Conservation (phyloP, 1,284 basidiomycete species). For the Trichosporon sp. region DNA sequence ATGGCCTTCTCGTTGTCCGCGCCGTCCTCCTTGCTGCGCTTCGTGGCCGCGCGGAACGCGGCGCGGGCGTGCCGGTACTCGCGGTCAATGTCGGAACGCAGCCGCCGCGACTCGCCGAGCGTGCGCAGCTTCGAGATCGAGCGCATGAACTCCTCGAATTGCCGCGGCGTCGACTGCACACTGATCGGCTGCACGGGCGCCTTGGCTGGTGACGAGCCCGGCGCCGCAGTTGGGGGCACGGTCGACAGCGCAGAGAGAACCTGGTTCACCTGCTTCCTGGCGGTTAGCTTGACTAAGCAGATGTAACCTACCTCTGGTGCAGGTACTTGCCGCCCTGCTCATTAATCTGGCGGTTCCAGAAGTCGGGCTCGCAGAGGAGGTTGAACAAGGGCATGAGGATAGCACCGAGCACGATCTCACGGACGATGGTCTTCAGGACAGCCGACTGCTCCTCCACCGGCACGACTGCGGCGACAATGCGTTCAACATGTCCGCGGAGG, state of each 20-base stretch:
- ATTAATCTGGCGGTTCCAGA: conserved; percentile 90
- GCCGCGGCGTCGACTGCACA: conserved; percentile 52
- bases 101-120: conserved; percentile 76
- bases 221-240: conserved; percentile 27
- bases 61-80: conserved; percentile 76
- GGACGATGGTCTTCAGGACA: conserved; percentile 65
- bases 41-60: conserved; percentile 17
- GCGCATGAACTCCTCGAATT: conserved; percentile 83
- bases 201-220: conserved; percentile 11
- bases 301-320: conserved; percentile 31
- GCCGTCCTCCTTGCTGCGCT: conserved; percentile 13
- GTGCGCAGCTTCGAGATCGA: conserved; percentile 77
- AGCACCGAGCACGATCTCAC: conserved; percentile 78
- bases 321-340: conserved; percentile 53
- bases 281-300: background rate
- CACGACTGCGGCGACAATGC: conserved; percentile 65
- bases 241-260: conserved; percentile 53
- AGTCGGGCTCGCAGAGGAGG: conserved; percentile 88
- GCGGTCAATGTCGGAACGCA: conserved; percentile 82
- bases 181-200: conserved; percentile 28
- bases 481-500: conserved; percentile 65
- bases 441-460: conserved; percentile 71
- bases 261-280: conserved; percentile 53
- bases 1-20: conserved; percentile 8
- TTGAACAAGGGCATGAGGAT: conserved; percentile 83